Percentiles rank a stretch among this genome's conserved stretches.
These are phyloP conservation scores for Fusarium staphyleae DNA, from an alignment of 2,329 filamentous ascomycete species.

Conservation along the genomic window DNA sequence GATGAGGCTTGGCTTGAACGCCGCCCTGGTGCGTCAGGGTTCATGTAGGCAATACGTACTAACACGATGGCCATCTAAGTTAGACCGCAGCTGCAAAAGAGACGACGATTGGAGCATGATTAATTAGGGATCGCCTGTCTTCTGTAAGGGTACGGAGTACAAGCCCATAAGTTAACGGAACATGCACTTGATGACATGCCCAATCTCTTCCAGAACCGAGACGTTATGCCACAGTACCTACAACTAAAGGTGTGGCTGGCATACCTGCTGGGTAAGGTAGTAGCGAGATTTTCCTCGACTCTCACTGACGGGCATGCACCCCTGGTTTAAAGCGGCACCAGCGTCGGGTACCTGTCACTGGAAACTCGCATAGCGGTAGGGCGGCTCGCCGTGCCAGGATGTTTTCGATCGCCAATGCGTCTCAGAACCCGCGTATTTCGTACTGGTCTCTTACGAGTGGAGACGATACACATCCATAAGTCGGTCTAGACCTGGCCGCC, in stretches of 20 bases:
- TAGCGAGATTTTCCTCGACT: too few species aligned
- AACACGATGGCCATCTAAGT: constrained; percentile 4
- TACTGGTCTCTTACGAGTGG: background rate
- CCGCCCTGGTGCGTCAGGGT: constrained; percentile 1
- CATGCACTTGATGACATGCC: too few species aligned
- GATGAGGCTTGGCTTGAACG: constrained; percentile 9
- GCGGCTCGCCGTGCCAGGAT: background rate
- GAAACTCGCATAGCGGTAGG: background rate
- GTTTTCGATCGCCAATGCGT: background rate
- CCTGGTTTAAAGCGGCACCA: background rate
- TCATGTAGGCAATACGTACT: constrained; percentile 15
- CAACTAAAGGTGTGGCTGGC: too few species aligned
- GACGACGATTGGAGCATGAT: constrained; percentile 1
- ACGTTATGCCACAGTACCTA: too few species aligned
- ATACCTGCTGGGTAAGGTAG: too few species aligned
- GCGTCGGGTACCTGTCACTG: constrained; percentile 1
- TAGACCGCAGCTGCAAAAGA: constrained; percentile 12
- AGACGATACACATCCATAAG: background rate
- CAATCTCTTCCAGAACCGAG: too few species aligned
- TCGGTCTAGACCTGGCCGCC: background rate
- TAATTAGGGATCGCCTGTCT: background rate
- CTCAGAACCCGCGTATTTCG: constrained; percentile 2
- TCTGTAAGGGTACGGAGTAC: background rate
- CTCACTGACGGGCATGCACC: too few species aligned
- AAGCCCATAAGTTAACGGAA: too few species aligned